A percentile compares a stretch with the other conserved stretches of the same genome.
These are phyloP conservation scores for Cyberlindnera mrakii DNA, from an alignment of 805 yeast genomes.

Conservation along the genomic window DNA sequence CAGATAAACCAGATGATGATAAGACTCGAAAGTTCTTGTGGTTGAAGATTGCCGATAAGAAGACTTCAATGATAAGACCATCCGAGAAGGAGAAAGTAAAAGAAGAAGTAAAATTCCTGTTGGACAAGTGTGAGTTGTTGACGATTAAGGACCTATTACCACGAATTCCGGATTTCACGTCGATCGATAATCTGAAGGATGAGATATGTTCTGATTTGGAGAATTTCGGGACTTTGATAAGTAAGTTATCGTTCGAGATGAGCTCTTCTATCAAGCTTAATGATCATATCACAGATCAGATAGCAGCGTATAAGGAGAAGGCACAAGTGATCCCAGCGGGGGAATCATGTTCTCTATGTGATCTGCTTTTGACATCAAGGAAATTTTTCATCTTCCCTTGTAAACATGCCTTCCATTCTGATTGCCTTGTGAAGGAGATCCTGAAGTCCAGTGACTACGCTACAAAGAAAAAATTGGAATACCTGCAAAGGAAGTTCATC, in stretches of 20 bases:
- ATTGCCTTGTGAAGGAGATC: conserved; percentile 67
- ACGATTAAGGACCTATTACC: conserved; percentile 80
- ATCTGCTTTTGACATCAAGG: conserved; percentile 60
- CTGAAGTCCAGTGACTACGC: conserved; percentile 60
- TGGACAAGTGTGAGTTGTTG: conserved; percentile 42
- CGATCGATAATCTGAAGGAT: conserved; percentile 76
- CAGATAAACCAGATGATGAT: conserved; percentile 48
- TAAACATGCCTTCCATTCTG: conserved; percentile 82
- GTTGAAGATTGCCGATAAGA: conserved; percentile 47
- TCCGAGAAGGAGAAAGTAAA: conserved; percentile 25
- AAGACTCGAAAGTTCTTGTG: conserved; percentile 64
- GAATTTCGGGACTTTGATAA: conserved; percentile 60
- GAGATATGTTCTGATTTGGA: conserved; percentile 80
- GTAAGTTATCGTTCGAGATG: conserved; percentile 67
- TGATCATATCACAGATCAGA: conserved; percentile 54
- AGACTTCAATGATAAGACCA: conserved; percentile 21
- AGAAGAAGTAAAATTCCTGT: conserved; percentile 28
- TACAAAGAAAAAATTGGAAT: conserved; percentile 55
- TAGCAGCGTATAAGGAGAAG: conserved; percentile 44
- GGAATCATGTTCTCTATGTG: conserved; percentile 71
- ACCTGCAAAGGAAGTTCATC: conserved; percentile 33
- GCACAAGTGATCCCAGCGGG: conserved; percentile 75
- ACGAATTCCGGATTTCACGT: conserved; percentile 74
- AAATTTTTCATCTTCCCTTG: conserved; percentile 85
- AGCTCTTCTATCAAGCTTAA: conserved; percentile 59